Conservation (phyloP, 257 asterid species). For the Leonotis leonurus region DNA sequence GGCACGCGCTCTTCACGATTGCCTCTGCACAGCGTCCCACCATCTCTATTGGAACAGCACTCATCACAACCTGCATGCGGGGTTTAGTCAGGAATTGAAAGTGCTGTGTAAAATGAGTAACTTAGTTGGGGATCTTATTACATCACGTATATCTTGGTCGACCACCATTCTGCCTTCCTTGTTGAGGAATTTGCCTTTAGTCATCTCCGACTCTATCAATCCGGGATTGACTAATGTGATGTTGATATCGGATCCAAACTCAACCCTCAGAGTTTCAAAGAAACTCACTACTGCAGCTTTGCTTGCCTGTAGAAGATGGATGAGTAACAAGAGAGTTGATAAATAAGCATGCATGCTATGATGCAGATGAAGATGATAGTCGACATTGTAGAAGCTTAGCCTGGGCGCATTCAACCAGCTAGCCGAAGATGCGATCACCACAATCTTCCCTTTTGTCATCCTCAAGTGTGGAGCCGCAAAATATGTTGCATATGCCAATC, state of each 20-base stretch:
- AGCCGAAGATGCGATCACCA: constrained; percentile 58
- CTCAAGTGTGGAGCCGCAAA: constrained; percentile 54
- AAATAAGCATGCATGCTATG: background rate
- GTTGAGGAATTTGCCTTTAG: constrained; percentile 51
- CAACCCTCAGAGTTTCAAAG: constrained; percentile 59
- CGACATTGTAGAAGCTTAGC: constrained; percentile 56
- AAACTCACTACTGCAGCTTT: constrained; percentile 73
- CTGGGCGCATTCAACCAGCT: constrained; percentile 82
- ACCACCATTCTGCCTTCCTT: constrained; percentile 39
- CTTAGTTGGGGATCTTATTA: constrained; percentile 37
- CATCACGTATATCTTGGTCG: constrained; percentile 54
- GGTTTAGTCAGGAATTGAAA: too few species aligned
- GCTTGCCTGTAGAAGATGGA: constrained; percentile 48
- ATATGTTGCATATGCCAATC: constrained; percentile 49
- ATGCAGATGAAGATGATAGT: background rate
- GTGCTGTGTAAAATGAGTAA: too few species aligned
- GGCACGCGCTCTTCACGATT: constrained; percentile 42
- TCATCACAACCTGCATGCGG: constrained; percentile 40
- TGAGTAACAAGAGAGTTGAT: background rate
- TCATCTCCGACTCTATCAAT: constrained; percentile 60
- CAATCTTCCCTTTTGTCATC: constrained; percentile 47
- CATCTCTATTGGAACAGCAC: constrained; percentile 32
- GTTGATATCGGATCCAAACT: constrained; percentile 49
- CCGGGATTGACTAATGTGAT: constrained; percentile 65
- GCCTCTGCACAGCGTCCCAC: constrained; percentile 41